Evolutionary conservation across 306 rosid genomes (phyloP).

Genomic region (Citrullus amarus): DNA sequence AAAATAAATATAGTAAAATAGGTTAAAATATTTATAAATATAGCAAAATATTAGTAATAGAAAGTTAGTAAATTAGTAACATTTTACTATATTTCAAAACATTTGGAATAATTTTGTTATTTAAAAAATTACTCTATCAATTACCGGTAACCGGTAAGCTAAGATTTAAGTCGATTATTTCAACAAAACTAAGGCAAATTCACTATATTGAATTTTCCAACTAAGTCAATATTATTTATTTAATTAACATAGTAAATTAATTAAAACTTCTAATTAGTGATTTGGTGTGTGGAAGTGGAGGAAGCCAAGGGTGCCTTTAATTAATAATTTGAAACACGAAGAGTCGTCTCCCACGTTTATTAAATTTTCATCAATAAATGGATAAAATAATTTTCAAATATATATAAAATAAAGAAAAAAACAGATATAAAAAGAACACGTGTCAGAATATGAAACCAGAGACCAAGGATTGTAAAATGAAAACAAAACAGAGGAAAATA

Average conservation of each 20-base stretch:
- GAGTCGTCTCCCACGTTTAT: constrained; percentile 4
- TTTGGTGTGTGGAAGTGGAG: not conserved
- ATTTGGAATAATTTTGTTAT: too few species aligned
- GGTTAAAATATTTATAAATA: too few species aligned
- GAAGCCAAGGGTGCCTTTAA: not conserved
- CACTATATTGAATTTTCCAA: not conserved
- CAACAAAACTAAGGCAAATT: not conserved
- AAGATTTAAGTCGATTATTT: too few species aligned
- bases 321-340: not conserved
- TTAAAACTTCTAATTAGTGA: not conserved
- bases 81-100: too few species aligned
- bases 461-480: not conserved
- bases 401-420: not conserved
- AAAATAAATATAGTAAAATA: too few species aligned
- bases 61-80: too few species aligned
- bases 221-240: not conserved
- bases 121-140: too few species aligned
- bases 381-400: not conserved
- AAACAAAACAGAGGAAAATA: not conserved
- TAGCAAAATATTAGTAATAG: too few species aligned
- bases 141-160: too few species aligned
- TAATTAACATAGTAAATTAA: not conserved
- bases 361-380: not conserved
- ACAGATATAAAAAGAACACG: not conserved
- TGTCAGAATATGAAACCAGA: not conserved